Base-by-base conservation (phyloP, 257 asterid species). In the Rehmannia glutinosa region DNA sequence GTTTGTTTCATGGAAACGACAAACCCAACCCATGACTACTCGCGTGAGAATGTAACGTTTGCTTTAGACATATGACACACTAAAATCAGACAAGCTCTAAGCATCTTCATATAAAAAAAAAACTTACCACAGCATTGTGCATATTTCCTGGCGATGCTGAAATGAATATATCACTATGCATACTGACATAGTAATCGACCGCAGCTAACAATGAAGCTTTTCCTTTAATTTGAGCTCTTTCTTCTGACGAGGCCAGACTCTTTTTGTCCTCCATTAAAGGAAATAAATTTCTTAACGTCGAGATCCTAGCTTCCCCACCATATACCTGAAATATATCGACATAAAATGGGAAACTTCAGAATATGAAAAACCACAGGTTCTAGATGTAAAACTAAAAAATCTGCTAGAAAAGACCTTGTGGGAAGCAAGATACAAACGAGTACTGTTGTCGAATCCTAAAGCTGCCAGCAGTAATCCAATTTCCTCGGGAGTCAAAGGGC, bases 101-200 rank as follows among this genome's bases (percentile, higher is more conserved):
- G n/a, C n/a, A n/a, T n/a, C n/a, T n/a, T n/a, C 11, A 38, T 6
- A 38, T 6, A 38, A 9, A 25, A 11, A n/a, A 16, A 12, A 42
- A 42, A 50, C 75, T 82, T 88, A 94, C 99, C 91, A 88, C 71
- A 17, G 97, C 98, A 45, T 94, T 94, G 80, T 94, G 99, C 99
- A 94, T 94, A 69, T 94, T 94, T 66, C 99, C 99, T 0, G 99
- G 99, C 3, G 99, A 94, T 47, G 99, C 99, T 11, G 99, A 94
- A 55, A 91, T 80, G 73, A 94, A 94, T 68, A 94, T 83, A 69
- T 94, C 96, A 30, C 98, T 91, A 56, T 91, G 92, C 96, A 94
- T 87, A 72, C 97, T 83, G 67, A 94, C 96, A 38, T 94, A 91
- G 72, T 91, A 91, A 80, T 94, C 99, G 19, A 94, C 86, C 20